Percentiles rank a stretch among this genome's conserved stretches.
These are phyloP conservation scores for Astragalus membranaceus DNA, from an alignment of 306 rosid species.

Conservation along the genomic window DNA sequence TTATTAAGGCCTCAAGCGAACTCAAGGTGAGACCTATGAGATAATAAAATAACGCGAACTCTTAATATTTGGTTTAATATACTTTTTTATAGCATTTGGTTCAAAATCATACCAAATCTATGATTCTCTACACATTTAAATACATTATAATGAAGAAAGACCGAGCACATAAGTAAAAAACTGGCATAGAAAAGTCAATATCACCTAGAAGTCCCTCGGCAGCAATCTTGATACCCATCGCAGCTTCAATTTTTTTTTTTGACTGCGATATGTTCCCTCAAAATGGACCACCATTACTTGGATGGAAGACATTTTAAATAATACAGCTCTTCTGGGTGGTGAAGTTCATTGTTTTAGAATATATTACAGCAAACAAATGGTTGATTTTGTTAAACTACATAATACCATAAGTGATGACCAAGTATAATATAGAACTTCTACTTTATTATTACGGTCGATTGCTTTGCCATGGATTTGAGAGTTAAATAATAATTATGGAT, in stretches of 20 bases:
- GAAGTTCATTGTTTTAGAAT: not conserved
- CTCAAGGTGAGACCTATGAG: no score
- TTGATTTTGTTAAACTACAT: not conserved
- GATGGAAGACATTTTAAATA: not conserved
- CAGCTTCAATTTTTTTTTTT: constrained; percentile 78
- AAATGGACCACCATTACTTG: constrained; percentile 22
- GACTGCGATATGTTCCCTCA: constrained; percentile 76
- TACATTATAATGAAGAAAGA: not conserved
- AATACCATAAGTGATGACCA: not conserved
- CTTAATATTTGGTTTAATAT: no score
- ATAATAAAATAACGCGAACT: no score
- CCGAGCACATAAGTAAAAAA: not conserved
- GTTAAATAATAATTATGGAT: not conserved
- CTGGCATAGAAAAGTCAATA: constrained; percentile 2
- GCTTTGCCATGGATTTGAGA: not conserved
- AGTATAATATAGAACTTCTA: not conserved
- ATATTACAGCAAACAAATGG: not conserved
- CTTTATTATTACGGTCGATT: not conserved
- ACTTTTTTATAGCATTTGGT: no score
- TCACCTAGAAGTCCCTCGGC: constrained; percentile 57
- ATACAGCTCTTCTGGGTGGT: not conserved
- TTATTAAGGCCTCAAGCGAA: no score
- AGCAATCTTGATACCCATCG: constrained; percentile 81
- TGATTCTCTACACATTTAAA: not conserved
- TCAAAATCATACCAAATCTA: not conserved